phyloP scores from a whole-genome alignment of 441 rosid genomes.

The Gossypium davidsonii region DNA sequence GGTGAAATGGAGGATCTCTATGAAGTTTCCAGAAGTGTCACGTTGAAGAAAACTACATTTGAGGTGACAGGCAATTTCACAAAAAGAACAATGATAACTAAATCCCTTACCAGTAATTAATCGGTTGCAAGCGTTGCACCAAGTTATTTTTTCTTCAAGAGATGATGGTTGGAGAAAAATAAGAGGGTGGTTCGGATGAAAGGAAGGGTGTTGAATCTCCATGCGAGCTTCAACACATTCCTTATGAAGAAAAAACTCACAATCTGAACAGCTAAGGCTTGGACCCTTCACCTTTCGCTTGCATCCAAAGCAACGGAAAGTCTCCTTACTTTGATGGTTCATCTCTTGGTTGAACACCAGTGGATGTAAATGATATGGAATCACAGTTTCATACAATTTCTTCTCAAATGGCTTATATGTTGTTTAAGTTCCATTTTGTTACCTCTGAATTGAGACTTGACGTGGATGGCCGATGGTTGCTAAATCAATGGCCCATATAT shows the following conservation, averaged over 20 bases:
- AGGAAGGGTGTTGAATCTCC: no score
- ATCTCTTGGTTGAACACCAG: neutral
- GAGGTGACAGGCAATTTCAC: neutral
- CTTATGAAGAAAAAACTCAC: no score
- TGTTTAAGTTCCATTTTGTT: neutral
- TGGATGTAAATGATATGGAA: neutral
- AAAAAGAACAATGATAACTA: neutral
- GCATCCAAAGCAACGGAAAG: no score
- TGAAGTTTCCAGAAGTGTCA: neutral
- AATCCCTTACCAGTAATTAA: neutral
- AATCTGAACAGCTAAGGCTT: neutral
- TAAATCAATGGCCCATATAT: neutral
- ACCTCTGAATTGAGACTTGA: neutral
- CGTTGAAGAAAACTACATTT: neutral
- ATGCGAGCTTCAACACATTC: no score
- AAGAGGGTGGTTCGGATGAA: no score
- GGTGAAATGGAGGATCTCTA: neutral
- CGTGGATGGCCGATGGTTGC: neutral
- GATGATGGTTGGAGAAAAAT: no score
- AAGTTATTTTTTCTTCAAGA: no score
- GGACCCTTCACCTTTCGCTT: neutral
- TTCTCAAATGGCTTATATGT: neutral
- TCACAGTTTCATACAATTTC: no score
- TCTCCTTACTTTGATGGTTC: neutral
- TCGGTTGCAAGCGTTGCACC: no score